A percentile compares a stretch with the other conserved stretches of the same genome.
phyloP scores from a whole-genome alignment of 768 basidiomycete genomes.

The Collybia sordida region DNA sequence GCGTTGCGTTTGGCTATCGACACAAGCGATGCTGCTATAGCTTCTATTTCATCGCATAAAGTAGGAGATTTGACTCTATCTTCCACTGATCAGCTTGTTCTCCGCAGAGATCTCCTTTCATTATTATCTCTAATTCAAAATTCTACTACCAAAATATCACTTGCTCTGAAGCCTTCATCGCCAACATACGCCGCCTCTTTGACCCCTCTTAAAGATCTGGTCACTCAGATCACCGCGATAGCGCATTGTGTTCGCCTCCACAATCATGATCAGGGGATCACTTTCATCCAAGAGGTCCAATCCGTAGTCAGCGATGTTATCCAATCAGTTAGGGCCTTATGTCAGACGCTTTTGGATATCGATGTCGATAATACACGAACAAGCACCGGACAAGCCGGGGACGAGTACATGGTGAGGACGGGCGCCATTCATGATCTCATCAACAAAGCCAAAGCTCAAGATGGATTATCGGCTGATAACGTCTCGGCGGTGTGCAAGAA shows the following conservation, averaged over 20 bases:
- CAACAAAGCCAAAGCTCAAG: constrained; percentile 41
- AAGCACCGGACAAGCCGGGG: constrained; percentile 23
- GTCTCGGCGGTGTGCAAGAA: constrained; percentile 51
- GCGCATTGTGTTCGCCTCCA: constrained; percentile 51
- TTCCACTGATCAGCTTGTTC: constrained; percentile 29
- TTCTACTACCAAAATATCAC: constrained; percentile 58
- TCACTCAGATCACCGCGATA: constrained; percentile 46
- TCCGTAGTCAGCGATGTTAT: constrained; percentile 41
- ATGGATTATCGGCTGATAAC: constrained; percentile 58
- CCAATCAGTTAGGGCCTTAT: constrained; percentile 41
- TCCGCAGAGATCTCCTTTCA: constrained; percentile 57
- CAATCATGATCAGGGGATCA: constrained; percentile 40
- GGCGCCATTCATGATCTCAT: constrained; percentile 65
- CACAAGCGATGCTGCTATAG: constrained; percentile 38
- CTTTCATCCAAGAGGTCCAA: constrained; percentile 44
- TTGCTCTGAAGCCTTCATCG: constrained; percentile 58
- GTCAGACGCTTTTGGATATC: constrained; percentile 40
- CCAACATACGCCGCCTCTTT: constrained; percentile 53
- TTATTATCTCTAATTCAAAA: constrained; percentile 58
- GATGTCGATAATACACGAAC: constrained; percentile 20
- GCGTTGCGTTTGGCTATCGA: constrained; percentile 33
- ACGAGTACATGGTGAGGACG: constrained; percentile 56
- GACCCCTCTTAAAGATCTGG: constrained; percentile 52
- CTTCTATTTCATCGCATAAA: constrained; percentile 19
- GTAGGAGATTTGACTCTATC: constrained; percentile 26